Base-by-base conservation (phyloP, 495 filamentous ascomycete species). In the Trichoderma virens region DNA sequence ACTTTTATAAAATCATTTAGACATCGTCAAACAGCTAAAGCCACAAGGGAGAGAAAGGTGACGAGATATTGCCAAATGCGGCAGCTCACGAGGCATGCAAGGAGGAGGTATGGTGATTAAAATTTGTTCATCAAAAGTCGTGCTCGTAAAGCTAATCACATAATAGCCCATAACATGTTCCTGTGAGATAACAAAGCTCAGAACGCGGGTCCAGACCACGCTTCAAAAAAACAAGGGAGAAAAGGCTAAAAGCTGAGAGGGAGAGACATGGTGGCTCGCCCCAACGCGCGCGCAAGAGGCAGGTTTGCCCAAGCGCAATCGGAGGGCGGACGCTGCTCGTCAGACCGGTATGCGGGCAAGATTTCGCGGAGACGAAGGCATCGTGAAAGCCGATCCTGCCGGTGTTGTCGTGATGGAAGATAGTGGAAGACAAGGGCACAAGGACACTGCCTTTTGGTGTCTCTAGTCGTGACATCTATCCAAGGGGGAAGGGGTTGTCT, bases 351-450 rank as follows among this genome's bases (percentile, higher is more conserved):
- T 56, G 51, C 51, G 25, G 51, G 27, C 23, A 27, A 28, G 25
- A 16, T 56, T 30, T 23, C 51, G 9, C 51, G 51, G 51, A 27
- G 25, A 56, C 16, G 11, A 27, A 30, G 51, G 51, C 51, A 56
- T 56, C 51, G 51, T 56, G 51, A 56, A 56, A 56, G 51, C 51
- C 51, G 51, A 30, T 30, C 27, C 18, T 56, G 51, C 51, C 45
- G 51, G 51, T 14, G 23, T 56, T 9, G 25, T 56, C 16, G 51
- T 30, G 51, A 7, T 30, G 51, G 3, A 8, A 20, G 38, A 4
- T 41, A 1, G 45, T n/a, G 6, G 45, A 20, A 51, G 45, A 51
- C 11, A 18, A 41, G 11, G 5, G 18, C 18, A 18, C 11, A 5
- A 9, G 38, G 18, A 41, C n/a, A n/a, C n/a, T 51, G 45, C 16